Base-by-base conservation (phyloP, 1,284 basidiomycete genomes). In the Lentinula novae-zelandiae region DNA sequence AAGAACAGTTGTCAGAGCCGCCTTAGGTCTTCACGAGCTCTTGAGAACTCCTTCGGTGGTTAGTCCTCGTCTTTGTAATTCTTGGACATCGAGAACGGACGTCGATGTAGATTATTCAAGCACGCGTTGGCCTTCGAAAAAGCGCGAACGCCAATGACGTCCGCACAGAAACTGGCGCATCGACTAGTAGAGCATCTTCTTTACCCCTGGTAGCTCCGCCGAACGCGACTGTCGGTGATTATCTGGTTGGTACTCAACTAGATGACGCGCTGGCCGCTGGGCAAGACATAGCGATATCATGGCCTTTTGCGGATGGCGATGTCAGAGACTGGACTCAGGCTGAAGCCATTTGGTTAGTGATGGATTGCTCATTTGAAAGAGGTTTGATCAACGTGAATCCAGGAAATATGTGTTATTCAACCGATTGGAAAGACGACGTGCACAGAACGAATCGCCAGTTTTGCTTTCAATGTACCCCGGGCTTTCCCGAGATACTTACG, bases 341-440 rank as follows among this genome's bases (percentile, higher is more conserved):
- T 48, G 94, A 96, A 71, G 95, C 92, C 5, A 77, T 98, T 46
- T 93, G 96, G 95, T 95, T 70, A 66, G 87, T 76, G 22, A 6
- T 50, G 13, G 10, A 20, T 36, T 50, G 39, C 42, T 6, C 17
- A 31, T 17, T 66, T 27, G 22, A 17, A 48, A 60, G 13, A 48
- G 6, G 64, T 53, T 53, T 31, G 31, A 13, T 38, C 51, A 17
- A 53, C 52, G 36, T 58, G 53, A 51, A 51, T 58, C n/a, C 75
- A 96, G 95, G 87, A 90, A 92, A 75, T 82, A 97, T 68, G 76
- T 95, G 50, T 82, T 97, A 44, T 94, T 95, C 76, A 82, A 80
- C 60, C 81, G 82, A 53, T 81, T 98, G 15, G 83, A 86, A 67
- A 83, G 95, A 59, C 87, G 90, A 58, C 88, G 93, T 57, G 85